Evolutionary conservation across 2,329 filamentous ascomycete genomes (phyloP), one percentile per base, ranked within the genome.

Genomic region (Ophiosphaerella narmari): DNA sequence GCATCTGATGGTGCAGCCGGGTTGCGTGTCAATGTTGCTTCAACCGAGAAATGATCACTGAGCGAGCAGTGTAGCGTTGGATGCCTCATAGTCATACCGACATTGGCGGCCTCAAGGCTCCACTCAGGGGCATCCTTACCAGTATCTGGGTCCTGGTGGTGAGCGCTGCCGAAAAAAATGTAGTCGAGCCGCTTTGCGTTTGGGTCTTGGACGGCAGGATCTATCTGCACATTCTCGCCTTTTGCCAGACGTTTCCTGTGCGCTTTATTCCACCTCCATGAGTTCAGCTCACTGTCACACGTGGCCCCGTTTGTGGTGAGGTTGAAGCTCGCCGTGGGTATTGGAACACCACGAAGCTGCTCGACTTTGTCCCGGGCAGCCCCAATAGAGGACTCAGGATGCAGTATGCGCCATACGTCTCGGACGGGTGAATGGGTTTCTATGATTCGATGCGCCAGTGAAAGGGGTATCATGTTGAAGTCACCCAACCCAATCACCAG

Each of bases 401-500:
- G 88, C 16, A 95, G 74, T 26, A 89, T 81, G 46, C 89, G 84
- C 94, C 94, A 99, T 18, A 86, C 85, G 70, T 99, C 94, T 38
- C 82, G 82, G 24, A 96, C 87, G 12, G 87, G 87, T 8, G 87
- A 85, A 67, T 91, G 87, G 3, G 86, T 84, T 49, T 88, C 89
- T 60, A 99, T 87, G 57, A 97, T 80, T 46, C 86, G 84, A 75
- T 97, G 90, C 29, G 89, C 87, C 54, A 96, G 84, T 23, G 90
- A 95, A 35, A 88, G 75, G 0, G 94, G 94, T n/a, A 91, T 79
- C 88, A 96, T 96, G 76, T 97, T 97, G 78, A 97, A 97, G 77
- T 97, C 94, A 23, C 94, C 94, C 46, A 96, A 78, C 5, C 87
- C 92, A 37, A 97, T 78, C 43, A 92, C 91, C 26, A 97, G 80